Base-by-base conservation (phyloP, 805 yeast genomes). In the Saturnispora gosingensis region DNA sequence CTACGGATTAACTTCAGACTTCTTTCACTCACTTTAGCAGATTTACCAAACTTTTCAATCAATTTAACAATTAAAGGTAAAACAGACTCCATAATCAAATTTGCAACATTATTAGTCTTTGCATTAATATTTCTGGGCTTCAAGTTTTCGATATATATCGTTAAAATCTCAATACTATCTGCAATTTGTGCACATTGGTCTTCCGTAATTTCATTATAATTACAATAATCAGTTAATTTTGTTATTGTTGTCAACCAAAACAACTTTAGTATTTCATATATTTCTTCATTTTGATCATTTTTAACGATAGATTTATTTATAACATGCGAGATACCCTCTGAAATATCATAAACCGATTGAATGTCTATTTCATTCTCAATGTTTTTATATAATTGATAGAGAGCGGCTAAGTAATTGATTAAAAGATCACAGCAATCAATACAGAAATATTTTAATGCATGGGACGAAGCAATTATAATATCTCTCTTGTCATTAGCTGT, bases 401-500 rank as follows among this genome's bases (percentile, higher is more conserved):
- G 72, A 64, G 88, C 95, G 50, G 81, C 88, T 58, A 88, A 70
- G 63, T 77, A 87, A 45, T 76, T 76, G 18, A 81, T 77, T 58
- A 93, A 70, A 15, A 81, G 71, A 11, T 66, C 61, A 0, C 90
- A 77, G 61, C 99, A 93, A 67, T 95, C 99, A 61, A 87, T 85
- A 69, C 97, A 90, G 62, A 93, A 88, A 63, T 81, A 91, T 90
- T 88, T 88, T 60, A 93, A 74, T 0, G 99, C 95, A 67, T 87
- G 90, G 0, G 97, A 84, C 0, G 97, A 88, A 1, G 99, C 97
- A 27, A 84, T 78, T 24, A 84, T 72, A 30, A 87, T 84, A 43
- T 78, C 82, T 56, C 58, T 43, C 43, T 61, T 58, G 43, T 55
- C 58, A 30, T 51, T 53, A 22, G 51, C 32, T 11, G 43, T 48